Conservation (phyloP, 148 eudicot genomes). For the Rhododendron ferrugineum region DNA sequence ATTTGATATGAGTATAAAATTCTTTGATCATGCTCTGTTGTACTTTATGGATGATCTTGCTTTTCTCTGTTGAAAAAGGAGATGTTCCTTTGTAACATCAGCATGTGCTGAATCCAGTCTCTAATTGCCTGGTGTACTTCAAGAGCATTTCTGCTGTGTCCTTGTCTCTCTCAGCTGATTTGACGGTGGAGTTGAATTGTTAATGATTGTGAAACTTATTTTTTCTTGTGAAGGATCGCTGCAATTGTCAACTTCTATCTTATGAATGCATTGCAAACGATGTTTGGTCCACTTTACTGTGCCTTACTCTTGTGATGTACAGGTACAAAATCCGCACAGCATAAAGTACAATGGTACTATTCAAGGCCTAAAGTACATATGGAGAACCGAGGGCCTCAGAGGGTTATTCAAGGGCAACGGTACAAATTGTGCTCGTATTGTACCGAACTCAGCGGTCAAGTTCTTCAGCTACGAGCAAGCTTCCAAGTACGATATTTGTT, state of each 20-base stretch:
- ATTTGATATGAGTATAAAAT: neutral
- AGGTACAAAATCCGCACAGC: constrained; percentile 85
- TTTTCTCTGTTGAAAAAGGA: neutral
- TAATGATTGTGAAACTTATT: neutral
- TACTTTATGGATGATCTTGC: neutral
- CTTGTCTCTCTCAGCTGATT: neutral
- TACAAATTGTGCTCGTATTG: constrained; percentile 84
- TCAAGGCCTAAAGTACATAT: constrained; percentile 74
- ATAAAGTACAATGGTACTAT: constrained; percentile 76
- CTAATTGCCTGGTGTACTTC: neutral
- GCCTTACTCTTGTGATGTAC: constrained; percentile 2
- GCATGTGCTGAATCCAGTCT: neutral
- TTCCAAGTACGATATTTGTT: constrained; percentile 45
- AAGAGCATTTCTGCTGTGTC: neutral
- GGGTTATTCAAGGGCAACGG: constrained; percentile 92
- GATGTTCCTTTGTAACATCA: neutral
- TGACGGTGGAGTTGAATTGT: neutral
- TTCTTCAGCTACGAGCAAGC: constrained; percentile 93
- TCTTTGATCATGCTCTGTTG: neutral
- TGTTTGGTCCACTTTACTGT: neutral
- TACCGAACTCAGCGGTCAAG: constrained; percentile 82
- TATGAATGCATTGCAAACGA: neutral
- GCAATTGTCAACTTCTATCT: neutral
- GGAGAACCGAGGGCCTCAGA: constrained; percentile 68
- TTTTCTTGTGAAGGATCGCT: neutral